Conservation (phyloP, 129 eudicot genomes). For the Erigeron canadensis region DNA sequence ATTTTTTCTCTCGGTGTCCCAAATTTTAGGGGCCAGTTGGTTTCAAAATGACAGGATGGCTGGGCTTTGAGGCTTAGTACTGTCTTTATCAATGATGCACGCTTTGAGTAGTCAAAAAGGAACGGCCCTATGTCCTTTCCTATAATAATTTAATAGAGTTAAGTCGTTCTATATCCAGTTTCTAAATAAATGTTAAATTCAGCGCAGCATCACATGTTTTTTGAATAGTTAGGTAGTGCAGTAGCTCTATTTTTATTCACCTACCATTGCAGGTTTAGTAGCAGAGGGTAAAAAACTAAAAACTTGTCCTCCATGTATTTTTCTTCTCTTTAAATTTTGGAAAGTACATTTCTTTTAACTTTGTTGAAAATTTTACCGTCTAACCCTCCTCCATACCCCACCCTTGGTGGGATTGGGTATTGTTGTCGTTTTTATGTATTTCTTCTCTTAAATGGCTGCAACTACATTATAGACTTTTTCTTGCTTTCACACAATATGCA, state of each 20-base stretch:
- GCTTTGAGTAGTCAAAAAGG: conserved; percentile 23
- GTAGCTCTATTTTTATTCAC: neutral
- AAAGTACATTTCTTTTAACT: neutral
- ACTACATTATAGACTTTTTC: neutral
- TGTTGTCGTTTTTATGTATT: neutral
- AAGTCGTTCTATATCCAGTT: neutral
- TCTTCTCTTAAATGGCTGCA: neutral
- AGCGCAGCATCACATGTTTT: conserved; percentile 9
- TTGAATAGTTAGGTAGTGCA: conserved; percentile 7
- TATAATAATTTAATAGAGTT: conserved; percentile 2
- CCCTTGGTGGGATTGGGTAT: no score
- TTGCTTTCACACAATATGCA: conserved; percentile 26
- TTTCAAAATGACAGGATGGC: conserved; percentile 18
- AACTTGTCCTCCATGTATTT: neutral
- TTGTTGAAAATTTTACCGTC: no score
- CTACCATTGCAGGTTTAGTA: neutral
- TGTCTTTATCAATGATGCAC: conserved; percentile 27
- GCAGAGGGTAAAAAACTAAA: neutral
- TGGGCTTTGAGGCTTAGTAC: conserved; percentile 22
- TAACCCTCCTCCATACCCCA: no score
- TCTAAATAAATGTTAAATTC: conserved; percentile 3
- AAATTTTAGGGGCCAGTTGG: conserved; percentile 8
- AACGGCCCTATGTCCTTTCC: conserved; percentile 5
- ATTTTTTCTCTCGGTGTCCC: conserved; percentile 3
- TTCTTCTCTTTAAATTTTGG: neutral